Evolutionary conservation across 805 yeast genomes (phyloP).

Genomic region (Suhomyces prunicola): DNA sequence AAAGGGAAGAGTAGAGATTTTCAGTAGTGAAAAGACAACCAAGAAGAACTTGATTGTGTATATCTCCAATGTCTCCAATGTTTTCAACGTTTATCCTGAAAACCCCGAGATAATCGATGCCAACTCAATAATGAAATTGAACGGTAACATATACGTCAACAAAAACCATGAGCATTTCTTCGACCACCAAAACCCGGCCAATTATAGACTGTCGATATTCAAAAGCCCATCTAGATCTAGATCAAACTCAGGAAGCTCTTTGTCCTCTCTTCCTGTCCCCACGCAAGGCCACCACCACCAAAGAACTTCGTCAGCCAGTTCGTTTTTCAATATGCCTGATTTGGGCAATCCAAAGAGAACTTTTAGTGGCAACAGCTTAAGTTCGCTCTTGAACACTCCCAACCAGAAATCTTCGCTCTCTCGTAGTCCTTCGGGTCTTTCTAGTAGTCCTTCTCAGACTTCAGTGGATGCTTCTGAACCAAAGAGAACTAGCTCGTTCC

Average conservation of each 20-base stretch:
- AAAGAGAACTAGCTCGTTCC: constrained; percentile 16
- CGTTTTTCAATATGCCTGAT: constrained; percentile 24
- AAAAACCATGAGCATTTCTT: constrained; percentile 35
- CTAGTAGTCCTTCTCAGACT: constrained; percentile 4
- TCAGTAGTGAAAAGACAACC: constrained; percentile 43
- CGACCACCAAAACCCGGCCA: constrained; percentile 1
- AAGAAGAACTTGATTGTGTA: constrained; percentile 54
- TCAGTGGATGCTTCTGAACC: constrained; percentile 2
- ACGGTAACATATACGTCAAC: constrained; percentile 53
- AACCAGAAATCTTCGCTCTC: background rate
- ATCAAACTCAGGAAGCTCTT: constrained; percentile 16
- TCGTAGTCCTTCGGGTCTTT: background rate
- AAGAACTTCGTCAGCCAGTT: constrained; percentile 23
- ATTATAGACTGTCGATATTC: background rate
- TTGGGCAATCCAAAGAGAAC: constrained; percentile 20
- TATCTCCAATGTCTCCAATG: constrained; percentile 41
- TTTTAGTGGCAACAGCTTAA: background rate
- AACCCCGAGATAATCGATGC: constrained; percentile 53
- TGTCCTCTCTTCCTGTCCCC: constrained; percentile 11
- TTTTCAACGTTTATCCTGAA: constrained; percentile 60
- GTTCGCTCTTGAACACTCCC: background rate
- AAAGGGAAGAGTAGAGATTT: constrained; percentile 53
- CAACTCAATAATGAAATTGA: constrained; percentile 53
- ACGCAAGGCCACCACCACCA: constrained; percentile 16
- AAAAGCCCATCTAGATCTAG: constrained; percentile 12